A percentile compares a stretch with the other conserved stretches of the same genome.
Conservation (phyloP, 805 yeast genomes). For the Saccharomycopsis schoenii region DNA sequence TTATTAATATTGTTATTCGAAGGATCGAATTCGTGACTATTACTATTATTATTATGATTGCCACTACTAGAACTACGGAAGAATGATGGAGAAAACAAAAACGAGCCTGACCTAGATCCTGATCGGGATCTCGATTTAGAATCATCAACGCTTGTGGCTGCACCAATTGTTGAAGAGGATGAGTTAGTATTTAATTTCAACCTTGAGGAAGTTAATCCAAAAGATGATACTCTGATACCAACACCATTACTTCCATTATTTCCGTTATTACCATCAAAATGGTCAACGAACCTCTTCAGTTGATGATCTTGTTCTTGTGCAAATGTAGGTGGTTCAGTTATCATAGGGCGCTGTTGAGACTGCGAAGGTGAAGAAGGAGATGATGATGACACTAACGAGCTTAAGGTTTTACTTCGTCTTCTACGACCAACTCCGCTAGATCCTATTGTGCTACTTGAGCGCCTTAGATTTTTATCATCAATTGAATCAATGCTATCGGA, state of each 20-base stretch:
- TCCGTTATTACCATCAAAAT: not conserved
- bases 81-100: not conserved
- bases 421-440: not conserved
- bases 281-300: not conserved
- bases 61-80: not conserved
- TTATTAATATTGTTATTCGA: not conserved
- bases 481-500: not conserved
- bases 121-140: not conserved
- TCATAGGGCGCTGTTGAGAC: not conserved
- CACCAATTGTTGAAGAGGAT: not conserved
- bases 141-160: not conserved
- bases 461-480: not conserved
- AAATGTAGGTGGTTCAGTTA: not conserved
- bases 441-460: not conserved
- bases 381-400: slow-evolving; percentile 2
- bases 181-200: not conserved
- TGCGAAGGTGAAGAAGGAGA: not conserved
- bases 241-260: not conserved
- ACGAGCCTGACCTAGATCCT: not conserved
- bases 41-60: not conserved
- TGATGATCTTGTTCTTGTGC: not conserved
- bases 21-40: not conserved
- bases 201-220: not conserved
- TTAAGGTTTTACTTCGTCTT: slow-evolving; percentile 14
- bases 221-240: not conserved